Percentiles rank a stretch among this genome's conserved stretches.
These are phyloP conservation scores for Lepraria neglecta DNA, from an alignment of 495 filamentous ascomycete species.

Conservation along the genomic window DNA sequence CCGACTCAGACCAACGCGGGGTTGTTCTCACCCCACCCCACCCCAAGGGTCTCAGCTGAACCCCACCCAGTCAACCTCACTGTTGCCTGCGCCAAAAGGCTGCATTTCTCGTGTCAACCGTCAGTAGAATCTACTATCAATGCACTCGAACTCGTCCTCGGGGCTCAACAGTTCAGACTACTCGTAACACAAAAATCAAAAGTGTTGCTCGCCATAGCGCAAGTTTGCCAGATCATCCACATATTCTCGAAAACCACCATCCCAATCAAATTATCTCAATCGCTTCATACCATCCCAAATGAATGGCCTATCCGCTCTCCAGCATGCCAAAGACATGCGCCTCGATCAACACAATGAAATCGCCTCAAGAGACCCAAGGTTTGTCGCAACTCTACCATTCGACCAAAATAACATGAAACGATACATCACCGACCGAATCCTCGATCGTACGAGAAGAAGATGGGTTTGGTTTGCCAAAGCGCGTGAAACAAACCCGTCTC, in stretches of 20 bases:
- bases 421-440: constrained; percentile 4
- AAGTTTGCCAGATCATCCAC: not conserved
- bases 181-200: too few species aligned
- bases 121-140: too few species aligned
- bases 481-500: not conserved
- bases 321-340: not conserved
- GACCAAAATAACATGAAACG: not conserved
- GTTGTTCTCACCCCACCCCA: too few species aligned
- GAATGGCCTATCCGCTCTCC: too few species aligned
- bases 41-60: not conserved
- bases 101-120: too few species aligned
- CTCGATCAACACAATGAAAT: constrained; percentile 33
- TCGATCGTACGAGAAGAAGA: constrained; percentile 5
- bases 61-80: not conserved
- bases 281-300: too few species aligned
- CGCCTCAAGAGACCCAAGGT: constrained; percentile 36
- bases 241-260: too few species aligned
- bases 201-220: not conserved
- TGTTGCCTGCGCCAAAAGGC: not conserved
- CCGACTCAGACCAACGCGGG: too few species aligned
- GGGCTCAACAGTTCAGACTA: too few species aligned
- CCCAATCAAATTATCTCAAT: not conserved
- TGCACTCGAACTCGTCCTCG: too few species aligned
- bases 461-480: constrained; percentile 12
- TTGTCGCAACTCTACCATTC: constrained; percentile 15